Conservation (phyloP, 2,329 filamentous ascomycete species). For the Clarireedia homoeocarpa region DNA sequence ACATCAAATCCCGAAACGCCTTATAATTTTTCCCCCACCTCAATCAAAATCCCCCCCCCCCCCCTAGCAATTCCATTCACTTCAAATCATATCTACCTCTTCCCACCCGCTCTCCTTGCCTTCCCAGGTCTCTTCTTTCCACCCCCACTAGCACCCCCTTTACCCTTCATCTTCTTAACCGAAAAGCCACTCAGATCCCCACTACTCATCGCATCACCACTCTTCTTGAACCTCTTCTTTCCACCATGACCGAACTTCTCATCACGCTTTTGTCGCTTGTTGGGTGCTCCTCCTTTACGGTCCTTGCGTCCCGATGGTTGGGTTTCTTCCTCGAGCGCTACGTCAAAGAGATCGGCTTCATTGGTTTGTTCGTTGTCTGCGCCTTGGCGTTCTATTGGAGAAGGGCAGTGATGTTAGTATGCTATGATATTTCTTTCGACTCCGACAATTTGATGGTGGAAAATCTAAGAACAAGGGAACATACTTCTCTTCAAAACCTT, state of each 20-base stretch:
- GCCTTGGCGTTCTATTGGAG: conserved; percentile 68
- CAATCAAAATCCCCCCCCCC: no score
- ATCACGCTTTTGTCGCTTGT: conserved; percentile 91
- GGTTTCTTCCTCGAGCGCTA: conserved; percentile 60
- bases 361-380: conserved; percentile 49
- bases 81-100: conserved; percentile 16
- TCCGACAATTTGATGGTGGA: not conserved
- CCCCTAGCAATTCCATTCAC: no score
- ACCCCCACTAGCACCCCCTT: conserved; percentile 11
- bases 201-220: conserved; percentile 76
- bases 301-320: conserved; percentile 13
- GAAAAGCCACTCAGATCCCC: conserved; percentile 77
- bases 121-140: conserved; percentile 39
- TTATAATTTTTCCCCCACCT: no score
- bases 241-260: conserved; percentile 92
- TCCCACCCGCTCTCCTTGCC: conserved; percentile 28
- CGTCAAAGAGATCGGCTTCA: conserved; percentile 85
- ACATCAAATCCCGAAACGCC: no score
- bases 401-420: no score
- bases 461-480: conserved; percentile 31
- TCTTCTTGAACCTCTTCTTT: conserved; percentile 89
- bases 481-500: conserved; percentile 89
- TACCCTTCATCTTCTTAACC: conserved; percentile 73
- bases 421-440: conserved; percentile 13
- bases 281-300: conserved; percentile 33